Conservation (phyloP, 257 asterid genomes). For the Penstemon newberryi region DNA sequence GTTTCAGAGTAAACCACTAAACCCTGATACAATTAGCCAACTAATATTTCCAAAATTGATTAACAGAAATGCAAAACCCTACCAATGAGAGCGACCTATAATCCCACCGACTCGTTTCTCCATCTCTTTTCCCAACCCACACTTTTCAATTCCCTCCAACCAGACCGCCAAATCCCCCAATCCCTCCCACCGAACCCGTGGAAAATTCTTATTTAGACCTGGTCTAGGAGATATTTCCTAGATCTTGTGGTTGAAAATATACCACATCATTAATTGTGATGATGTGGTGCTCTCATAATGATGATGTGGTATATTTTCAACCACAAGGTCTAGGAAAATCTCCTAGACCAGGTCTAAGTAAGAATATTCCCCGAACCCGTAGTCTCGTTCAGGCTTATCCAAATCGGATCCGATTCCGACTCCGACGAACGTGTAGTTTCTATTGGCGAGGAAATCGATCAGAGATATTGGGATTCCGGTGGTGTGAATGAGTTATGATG, state of each 20-base stretch:
- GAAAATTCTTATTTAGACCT: no score
- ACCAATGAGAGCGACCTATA: constrained; percentile 28
- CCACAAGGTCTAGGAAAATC: no score
- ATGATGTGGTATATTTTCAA: no score
- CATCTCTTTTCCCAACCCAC: constrained; percentile 37
- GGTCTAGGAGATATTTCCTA: no score
- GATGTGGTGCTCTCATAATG: no score
- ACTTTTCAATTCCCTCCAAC: constrained; percentile 18
- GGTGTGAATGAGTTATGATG: constrained; percentile 39
- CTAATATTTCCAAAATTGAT: no score
- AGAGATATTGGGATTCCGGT: constrained; percentile 30
- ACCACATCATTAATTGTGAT: no score
- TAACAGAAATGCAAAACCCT: not conserved
- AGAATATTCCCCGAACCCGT: constrained; percentile 19
- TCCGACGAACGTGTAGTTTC: constrained; percentile 38
- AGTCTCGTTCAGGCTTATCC: constrained; percentile 36
- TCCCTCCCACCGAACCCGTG: constrained; percentile 34
- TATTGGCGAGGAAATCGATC: constrained; percentile 27
- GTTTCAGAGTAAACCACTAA: no score
- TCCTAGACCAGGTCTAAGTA: no score
- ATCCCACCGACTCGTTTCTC: constrained; percentile 49
- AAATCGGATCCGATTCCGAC: constrained; percentile 37
- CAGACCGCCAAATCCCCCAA: constrained; percentile 37
- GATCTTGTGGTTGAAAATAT: no score
- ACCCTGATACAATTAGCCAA: no score